Evolutionary conservation across 495 filamentous ascomycete genomes (phyloP), one percentile per base, ranked within the genome.

Genomic region (Astrothelium subdiscretum): DNA sequence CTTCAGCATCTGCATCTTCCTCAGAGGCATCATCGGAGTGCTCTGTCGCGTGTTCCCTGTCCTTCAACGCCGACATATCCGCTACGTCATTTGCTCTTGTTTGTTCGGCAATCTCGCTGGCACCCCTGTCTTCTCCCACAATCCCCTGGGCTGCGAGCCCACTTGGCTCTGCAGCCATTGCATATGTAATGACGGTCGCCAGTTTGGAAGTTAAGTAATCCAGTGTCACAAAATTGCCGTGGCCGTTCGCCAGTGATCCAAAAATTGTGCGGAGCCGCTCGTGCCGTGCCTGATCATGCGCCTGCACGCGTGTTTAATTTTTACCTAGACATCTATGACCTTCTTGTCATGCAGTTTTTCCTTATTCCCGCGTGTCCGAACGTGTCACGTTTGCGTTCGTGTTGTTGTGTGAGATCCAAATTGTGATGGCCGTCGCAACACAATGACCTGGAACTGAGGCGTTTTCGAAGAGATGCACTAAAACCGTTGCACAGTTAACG

Each of bases 91-190:
- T 54, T 29, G 24, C 24, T 29, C 5, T 54, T 54, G 12, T 20
- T 64, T 72, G 71, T 13, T 62, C 81, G 64, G 83, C 83, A 63
- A 76, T 71, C 59, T 83, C 81, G 66, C 75, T 80, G 64, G 77
- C 79, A 40, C 65, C 61, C 12, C 35, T 26, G 32, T 71, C 63
- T n/a, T 32, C 62, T 52, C 60, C 64, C 32, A 51, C 66, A 18
- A 57, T 52, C 5, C 31, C 54, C 51, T 65, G 62, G 58, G 61
- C 69, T 62, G 67, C 54, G 63, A 68, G 66, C 64, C 67, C 64
- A 64, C 60, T 61, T 54, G 71, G 71, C 71, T 71, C 69, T 8
- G 51, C 35, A 42, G 71, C 71, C 71, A 73, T 73, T 27, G 69
- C 71, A 54, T 63, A 68, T 15, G 71, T 65, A 57, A 73, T 60